Percentiles rank a stretch among this genome's conserved stretches.
Evolutionary conservation across 2,329 filamentous ascomycete genomes (phyloP).

Genomic region (Malbranchea zuffiana): DNA sequence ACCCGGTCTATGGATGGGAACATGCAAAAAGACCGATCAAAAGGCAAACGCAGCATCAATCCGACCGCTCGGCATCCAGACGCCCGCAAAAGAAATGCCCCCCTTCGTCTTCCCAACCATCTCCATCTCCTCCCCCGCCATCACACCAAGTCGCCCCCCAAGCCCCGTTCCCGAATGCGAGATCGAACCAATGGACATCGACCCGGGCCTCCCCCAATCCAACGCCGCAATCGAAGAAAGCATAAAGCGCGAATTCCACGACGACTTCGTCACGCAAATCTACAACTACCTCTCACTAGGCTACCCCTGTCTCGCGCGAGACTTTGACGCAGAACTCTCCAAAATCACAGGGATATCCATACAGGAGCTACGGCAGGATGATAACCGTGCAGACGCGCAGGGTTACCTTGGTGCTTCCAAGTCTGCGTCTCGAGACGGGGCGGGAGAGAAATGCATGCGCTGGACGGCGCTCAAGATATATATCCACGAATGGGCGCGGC

Average conservation of each 20-base stretch:
- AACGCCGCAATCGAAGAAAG: slow-evolving; percentile 13
- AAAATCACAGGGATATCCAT: slow-evolving; percentile 65
- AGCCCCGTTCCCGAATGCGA: neutral
- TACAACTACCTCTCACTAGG: slow-evolving; percentile 94
- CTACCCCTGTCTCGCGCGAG: slow-evolving; percentile 72
- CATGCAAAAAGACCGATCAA: slow-evolving; percentile 24
- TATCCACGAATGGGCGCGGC: slow-evolving; percentile 78
- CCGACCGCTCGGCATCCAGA: slow-evolving; percentile 1
- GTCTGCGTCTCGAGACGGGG: slow-evolving; percentile 14
- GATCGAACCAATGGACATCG: too few species aligned
- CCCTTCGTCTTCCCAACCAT: neutral
- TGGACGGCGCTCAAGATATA: slow-evolving; percentile 80
- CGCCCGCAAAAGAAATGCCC: slow-evolving; percentile 1
- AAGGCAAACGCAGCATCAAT: slow-evolving; percentile 11
- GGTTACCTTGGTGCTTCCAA: slow-evolving; percentile 56
- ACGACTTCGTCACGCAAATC: slow-evolving; percentile 83
- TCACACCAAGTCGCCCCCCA: slow-evolving; percentile 1
- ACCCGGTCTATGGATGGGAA: slow-evolving; percentile 42
- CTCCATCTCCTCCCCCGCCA: neutral
- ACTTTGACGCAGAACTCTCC: slow-evolving; percentile 74
- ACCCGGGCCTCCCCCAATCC: too few species aligned
- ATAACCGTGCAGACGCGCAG: slow-evolving; percentile 52
- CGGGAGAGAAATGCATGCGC: slow-evolving; percentile 50
- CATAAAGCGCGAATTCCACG: slow-evolving; percentile 59
- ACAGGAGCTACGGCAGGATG: slow-evolving; percentile 59